A percentile compares a stretch with the other conserved stretches of the same genome.
These are phyloP conservation scores for Phyllostachys edulis DNA, from an alignment of 176 grass and related monocot genomes.

Conservation along the genomic window DNA sequence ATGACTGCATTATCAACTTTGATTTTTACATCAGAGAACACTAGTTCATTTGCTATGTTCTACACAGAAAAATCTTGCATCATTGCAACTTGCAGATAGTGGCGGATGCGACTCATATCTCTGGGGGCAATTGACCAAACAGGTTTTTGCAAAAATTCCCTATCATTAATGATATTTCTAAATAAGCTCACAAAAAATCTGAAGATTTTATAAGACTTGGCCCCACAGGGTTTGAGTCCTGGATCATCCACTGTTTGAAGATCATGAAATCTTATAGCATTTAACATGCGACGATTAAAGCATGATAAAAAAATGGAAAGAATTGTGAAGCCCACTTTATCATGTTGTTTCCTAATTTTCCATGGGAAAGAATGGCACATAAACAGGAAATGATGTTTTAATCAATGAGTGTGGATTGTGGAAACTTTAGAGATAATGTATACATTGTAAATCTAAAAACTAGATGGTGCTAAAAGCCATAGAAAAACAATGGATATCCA, in stretches of 20 bases:
- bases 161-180: not conserved
- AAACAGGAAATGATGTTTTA: not conserved
- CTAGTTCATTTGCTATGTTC: conserved; percentile 20
- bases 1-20: conserved; percentile 19
- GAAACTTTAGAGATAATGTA: not conserved
- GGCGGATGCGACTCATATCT: not conserved
- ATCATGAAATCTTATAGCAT: not conserved
- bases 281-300: conserved; percentile 19
- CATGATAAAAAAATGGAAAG: not conserved
- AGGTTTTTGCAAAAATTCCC: not conserved
- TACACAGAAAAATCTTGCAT: not conserved
- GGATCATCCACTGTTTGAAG: not conserved
- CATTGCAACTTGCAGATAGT: not conserved
- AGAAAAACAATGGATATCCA: conserved; percentile 13
- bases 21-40: conserved; percentile 3
- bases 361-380: not conserved
- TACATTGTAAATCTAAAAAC: conserved; percentile 8
- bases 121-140: not conserved
- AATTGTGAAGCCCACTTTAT: not conserved
- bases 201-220: not conserved
- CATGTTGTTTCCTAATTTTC: not conserved
- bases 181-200: not conserved
- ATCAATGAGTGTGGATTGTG: not conserved
- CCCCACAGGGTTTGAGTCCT: not conserved
- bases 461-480: not conserved